Conservation (phyloP, 768 basidiomycete genomes). For the Tephrocybe sp. region DNA sequence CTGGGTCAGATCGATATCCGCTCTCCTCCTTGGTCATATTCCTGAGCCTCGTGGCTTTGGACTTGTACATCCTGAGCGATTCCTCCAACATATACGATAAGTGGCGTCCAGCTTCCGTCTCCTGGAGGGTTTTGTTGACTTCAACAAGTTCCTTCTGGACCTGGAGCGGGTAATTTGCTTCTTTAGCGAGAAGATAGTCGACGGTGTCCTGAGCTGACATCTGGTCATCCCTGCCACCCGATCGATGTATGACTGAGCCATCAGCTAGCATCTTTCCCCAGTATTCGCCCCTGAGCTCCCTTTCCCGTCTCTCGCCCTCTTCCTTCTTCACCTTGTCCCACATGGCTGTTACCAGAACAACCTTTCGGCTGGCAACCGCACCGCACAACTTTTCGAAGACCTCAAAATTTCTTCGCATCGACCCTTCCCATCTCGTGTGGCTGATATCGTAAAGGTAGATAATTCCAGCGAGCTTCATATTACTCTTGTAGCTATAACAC, state of each 20-base stretch:
- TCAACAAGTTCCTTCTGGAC: background rate
- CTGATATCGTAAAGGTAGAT: constrained; percentile 4
- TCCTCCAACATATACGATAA: background rate
- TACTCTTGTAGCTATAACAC: background rate
- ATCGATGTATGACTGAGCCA: constrained; percentile 4
- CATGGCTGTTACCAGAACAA: constrained; percentile 36
- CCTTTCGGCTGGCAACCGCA: constrained; percentile 21
- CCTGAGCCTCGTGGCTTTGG: background rate
- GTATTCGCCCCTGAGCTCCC: constrained; percentile 11
- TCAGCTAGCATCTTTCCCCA: constrained; percentile 15
- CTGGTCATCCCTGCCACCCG: background rate
- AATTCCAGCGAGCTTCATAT: constrained; percentile 1
- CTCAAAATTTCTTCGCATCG: constrained; percentile 15
- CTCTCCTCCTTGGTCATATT: background rate
- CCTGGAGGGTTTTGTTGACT: background rate
- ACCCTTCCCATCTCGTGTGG: constrained; percentile 4
- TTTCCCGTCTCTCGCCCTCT: constrained; percentile 18
- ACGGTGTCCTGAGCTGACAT: background rate
- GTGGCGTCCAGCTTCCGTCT: background rate
- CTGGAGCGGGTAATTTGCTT: background rate
- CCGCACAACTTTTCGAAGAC: constrained; percentile 36
- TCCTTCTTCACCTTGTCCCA: constrained; percentile 25
- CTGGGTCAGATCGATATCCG: background rate
- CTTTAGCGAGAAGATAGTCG: background rate
- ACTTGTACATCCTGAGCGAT: background rate